phyloP scores from a whole-genome alignment of 257 asterid genomes.

The Solanum rostratum region DNA sequence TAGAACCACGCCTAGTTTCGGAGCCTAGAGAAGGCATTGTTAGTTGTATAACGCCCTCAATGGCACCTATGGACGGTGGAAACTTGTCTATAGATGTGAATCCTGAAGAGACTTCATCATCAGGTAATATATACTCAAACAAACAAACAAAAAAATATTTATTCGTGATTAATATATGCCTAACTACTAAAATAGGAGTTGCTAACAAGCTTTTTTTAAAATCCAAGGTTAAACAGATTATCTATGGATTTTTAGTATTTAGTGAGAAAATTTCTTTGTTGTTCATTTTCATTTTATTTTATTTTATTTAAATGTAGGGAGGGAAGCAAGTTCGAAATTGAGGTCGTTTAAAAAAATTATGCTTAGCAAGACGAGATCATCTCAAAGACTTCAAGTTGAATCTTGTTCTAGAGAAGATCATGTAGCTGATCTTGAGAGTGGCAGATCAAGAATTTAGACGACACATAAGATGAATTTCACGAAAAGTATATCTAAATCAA shows the following conservation, averaged over 20 bases:
- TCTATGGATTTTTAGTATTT: no score
- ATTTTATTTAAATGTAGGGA: background rate
- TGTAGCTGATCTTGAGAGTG: conserved; percentile 42
- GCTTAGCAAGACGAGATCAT: conserved; percentile 50
- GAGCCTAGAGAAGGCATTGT: conserved; percentile 51
- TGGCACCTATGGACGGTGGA: conserved; percentile 24
- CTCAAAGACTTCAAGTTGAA: conserved; percentile 22
- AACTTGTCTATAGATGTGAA: background rate
- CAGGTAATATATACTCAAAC: conserved; percentile 1
- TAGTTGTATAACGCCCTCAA: conserved; percentile 18
- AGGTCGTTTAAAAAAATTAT: conserved; percentile 65
- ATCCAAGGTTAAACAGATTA: no score
- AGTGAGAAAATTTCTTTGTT: background rate
- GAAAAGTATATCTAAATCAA: background rate
- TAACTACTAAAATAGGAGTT: no score
- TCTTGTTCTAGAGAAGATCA: conserved; percentile 25
- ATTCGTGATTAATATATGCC: background rate
- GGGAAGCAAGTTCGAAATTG: conserved; percentile 41
- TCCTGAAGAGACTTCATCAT: conserved; percentile 10
- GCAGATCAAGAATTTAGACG: background rate
- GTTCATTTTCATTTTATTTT: no score
- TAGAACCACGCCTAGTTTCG: conserved; percentile 33
- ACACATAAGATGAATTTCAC: background rate
- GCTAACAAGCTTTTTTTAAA: no score
- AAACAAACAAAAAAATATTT: background rate